A percentile compares a stretch with the other conserved stretches of the same genome.
phyloP scores from a whole-genome alignment of 139 green algal species.

The Parachlorella kessleri region DNA sequence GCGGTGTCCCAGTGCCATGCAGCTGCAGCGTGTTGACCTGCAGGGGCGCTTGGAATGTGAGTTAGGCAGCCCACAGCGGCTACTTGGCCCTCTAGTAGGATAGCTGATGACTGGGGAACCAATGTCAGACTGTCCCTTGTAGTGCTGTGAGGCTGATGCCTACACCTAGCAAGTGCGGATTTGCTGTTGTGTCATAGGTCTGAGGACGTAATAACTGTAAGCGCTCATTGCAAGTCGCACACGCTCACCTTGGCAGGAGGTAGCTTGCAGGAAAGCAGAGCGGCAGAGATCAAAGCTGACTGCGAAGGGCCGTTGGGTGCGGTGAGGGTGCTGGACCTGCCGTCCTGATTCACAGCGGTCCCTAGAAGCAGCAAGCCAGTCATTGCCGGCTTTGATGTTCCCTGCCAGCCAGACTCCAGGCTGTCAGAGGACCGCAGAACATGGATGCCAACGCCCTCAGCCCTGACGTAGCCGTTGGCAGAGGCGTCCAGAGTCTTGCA shows the following conservation, averaged over 20 bases:
- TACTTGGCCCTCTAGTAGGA: too few relatives aligned
- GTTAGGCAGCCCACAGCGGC: too few relatives aligned
- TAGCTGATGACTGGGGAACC: too few relatives aligned
- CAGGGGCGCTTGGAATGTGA: too few relatives aligned
- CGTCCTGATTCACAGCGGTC: slow-evolving; percentile 60
- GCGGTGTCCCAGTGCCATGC: slow-evolving; percentile 73
- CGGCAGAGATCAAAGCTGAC: slow-evolving; percentile 28
- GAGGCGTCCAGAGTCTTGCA: slow-evolving; percentile 42
- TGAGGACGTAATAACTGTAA: too few relatives aligned
- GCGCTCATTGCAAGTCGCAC: too few relatives aligned
- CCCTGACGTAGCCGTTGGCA: slow-evolving; percentile 49
- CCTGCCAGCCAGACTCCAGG: too few relatives aligned
- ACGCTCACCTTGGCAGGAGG: slow-evolving; percentile 1
- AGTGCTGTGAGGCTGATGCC: too few relatives aligned
- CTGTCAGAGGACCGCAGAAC: neutral
- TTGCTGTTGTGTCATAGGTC: too few relatives aligned
- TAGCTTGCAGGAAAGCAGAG: slow-evolving; percentile 8
- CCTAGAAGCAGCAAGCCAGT: neutral
- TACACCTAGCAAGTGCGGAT: too few relatives aligned
- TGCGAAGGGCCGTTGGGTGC: slow-evolving; percentile 57
- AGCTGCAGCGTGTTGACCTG: slow-evolving; percentile 31
- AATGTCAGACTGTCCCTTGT: too few relatives aligned
- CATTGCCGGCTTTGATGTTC: too few relatives aligned
- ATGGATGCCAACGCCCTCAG: slow-evolving; percentile 7
- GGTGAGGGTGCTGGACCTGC: slow-evolving; percentile 54